Conservation (phyloP, 345 rosid genomes). For the Euphorbia lathyris region DNA sequence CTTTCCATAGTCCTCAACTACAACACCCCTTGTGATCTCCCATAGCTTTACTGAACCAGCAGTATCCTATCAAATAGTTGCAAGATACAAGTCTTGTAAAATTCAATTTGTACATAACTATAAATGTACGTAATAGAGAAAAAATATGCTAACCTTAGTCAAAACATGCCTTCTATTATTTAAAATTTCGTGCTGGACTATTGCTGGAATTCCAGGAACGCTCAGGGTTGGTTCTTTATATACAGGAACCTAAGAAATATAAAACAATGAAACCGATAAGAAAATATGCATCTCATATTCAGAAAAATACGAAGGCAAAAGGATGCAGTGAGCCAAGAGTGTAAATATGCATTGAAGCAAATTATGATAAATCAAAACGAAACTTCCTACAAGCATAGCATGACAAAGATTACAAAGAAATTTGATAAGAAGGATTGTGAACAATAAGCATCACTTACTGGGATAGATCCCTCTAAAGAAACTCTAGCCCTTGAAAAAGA, state of each 20-base stretch:
- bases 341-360: background rate
- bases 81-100: slow-evolving; percentile 21
- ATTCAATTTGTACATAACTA: background rate
- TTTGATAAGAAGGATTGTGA: background rate
- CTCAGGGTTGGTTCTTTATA: slow-evolving; percentile 70
- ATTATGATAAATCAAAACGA: background rate
- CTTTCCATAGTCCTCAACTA: slow-evolving; percentile 90
- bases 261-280: background rate
- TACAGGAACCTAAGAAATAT: slow-evolving; percentile 64
- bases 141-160: slow-evolving; percentile 63
- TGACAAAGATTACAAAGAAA: background rate
- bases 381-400: background rate
- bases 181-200: slow-evolving; percentile 92
- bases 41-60: slow-evolving; percentile 92
- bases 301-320: background rate
- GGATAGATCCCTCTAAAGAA: slow-evolving; percentile 90
- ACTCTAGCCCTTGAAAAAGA: slow-evolving; percentile 96
- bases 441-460: slow-evolving; percentile 49
- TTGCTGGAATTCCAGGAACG: slow-evolving; percentile 83
- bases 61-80: slow-evolving; percentile 58
- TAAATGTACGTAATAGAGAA: slow-evolving; percentile 18
- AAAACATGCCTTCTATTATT: slow-evolving; percentile 93
- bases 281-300: background rate
- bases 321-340: background rate
- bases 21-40: slow-evolving; percentile 88